Conservation (phyloP, 768 basidiomycete genomes). For the Agrocybe praecox region DNA sequence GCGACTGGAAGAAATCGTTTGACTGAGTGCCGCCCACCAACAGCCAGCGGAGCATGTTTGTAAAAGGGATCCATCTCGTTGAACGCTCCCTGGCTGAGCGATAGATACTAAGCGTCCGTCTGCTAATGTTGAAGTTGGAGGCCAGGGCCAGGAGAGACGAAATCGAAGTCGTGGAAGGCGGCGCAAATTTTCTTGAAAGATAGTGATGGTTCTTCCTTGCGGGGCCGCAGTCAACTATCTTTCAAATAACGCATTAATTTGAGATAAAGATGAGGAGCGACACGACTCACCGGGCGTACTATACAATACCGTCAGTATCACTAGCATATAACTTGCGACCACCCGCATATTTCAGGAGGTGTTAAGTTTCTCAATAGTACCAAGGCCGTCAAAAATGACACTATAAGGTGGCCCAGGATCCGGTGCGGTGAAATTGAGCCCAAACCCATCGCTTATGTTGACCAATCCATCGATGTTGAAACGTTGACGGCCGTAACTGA, state of each 20-base stretch:
- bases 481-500: neutral
- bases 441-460: neutral
- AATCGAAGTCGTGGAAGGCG: too few species aligned
- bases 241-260: too few species aligned
- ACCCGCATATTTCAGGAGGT: neutral
- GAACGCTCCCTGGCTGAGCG: too few species aligned
- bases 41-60: neutral
- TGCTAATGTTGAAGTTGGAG: too few species aligned
- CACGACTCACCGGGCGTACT: too few species aligned
- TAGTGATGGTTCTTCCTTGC: too few species aligned
- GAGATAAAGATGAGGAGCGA: too few species aligned
- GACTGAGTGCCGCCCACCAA: neutral
- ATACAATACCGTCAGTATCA: neutral
- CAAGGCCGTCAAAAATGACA: neutral
- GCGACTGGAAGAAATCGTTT: neutral
- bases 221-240: too few species aligned
- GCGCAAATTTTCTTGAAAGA: too few species aligned
- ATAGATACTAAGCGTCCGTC: too few species aligned
- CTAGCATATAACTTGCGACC: neutral
- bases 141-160: too few species aligned
- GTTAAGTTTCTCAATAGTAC: neutral
- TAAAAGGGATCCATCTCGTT: too few species aligned
- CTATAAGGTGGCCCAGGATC: neutral
- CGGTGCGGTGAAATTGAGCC: neutral
- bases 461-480: neutral